Evolutionary conservation across 202 grass and related monocot species (phyloP), one percentile per base, ranked within the genome.

Genomic region (Carex sylvatica): DNA sequence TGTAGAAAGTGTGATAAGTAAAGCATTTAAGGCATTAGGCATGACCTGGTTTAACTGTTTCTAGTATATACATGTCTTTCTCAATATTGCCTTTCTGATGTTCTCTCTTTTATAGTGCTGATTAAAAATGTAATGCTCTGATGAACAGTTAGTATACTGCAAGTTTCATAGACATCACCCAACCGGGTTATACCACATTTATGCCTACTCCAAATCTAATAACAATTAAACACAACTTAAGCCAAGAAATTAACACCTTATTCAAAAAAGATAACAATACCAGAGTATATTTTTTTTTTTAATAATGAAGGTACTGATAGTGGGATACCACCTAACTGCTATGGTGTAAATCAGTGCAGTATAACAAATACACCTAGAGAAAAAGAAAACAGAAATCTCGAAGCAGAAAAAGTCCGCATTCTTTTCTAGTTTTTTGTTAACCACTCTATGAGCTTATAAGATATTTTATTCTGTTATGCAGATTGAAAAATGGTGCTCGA

Each of bases 401-500:
- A 19, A 62, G 33, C 15, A 46, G 36, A 20, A 70, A 1, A 1
- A 40, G 11, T n/a, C 15, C 42, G 33, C 35, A 11, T 70, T 52
- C 1, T 56, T 33, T 58, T 76, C 14, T 33, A 18, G 18, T 74
- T 31, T 31, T 31, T 53, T 71, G 4, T 4, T 55, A 2, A 28
- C 46, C 16, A 72, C 72, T 58, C 30, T 78, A 56, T 78, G 26
- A 81, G 65, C 63, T 68, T 40, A 54, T 52, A 40, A 82, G 30
- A 2, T 36, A 40, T 56, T 82, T 55, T 13, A 70, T 20, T 82
- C 62, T 66, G 44, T 52, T 66, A 36, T 0, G 64, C 80, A 82
- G 80, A 54, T 54, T 9, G 26, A 65, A 86, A 63, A 82, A 97
- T 97, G 93, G 93, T 91, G 85, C 87, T 97, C 55, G 89, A 93